A percentile compares a stretch with the other conserved stretches of the same genome.
Evolutionary conservation across 2,329 filamentous ascomycete genomes (phyloP).

Genomic region (Leptographium radiaticola): DNA sequence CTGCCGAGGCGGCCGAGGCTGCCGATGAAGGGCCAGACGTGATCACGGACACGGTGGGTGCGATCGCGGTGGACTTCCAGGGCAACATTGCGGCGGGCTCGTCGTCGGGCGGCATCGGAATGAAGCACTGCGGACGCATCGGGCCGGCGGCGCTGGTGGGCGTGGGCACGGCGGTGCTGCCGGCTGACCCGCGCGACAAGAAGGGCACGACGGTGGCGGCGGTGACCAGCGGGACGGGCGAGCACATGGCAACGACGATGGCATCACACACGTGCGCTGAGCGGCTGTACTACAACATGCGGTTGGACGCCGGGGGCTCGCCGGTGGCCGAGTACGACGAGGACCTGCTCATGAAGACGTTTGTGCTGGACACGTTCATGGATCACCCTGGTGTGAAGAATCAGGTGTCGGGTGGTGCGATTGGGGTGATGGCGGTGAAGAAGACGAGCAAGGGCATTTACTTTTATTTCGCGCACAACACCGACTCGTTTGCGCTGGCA

Average conservation of each 20-base stretch:
- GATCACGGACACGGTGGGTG: slow-evolving; percentile 88
- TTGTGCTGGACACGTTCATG: slow-evolving; percentile 87
- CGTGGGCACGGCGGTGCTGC: slow-evolving; percentile 82
- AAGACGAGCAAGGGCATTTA: slow-evolving; percentile 64
- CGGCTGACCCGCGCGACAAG: slow-evolving; percentile 55
- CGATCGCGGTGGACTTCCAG: slow-evolving; percentile 76
- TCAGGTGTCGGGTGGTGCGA: slow-evolving; percentile 72
- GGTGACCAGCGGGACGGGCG: slow-evolving; percentile 88
- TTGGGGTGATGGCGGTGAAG: slow-evolving; percentile 85
- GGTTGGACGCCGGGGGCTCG: slow-evolving; percentile 44
- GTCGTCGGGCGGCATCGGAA: slow-evolving; percentile 93
- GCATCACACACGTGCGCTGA: slow-evolving; percentile 79
- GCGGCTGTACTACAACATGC: slow-evolving; percentile 61
- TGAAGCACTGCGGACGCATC: slow-evolving; percentile 88
- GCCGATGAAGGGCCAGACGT: slow-evolving; percentile 25
- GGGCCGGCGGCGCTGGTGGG: slow-evolving; percentile 90
- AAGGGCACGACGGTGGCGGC: slow-evolving; percentile 61
- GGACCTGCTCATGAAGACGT: slow-evolving; percentile 56
- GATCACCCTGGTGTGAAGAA: slow-evolving; percentile 71
- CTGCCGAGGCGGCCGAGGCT: not conserved
- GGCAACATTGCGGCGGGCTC: slow-evolving; percentile 89
- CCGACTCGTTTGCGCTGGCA: slow-evolving; percentile 73
- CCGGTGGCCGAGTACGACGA: slow-evolving; percentile 63
- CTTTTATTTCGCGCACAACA: slow-evolving; percentile 93
- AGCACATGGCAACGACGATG: slow-evolving; percentile 95